Base-by-base conservation (phyloP, 1,284 basidiomycete genomes). In the Hypsizygus ulmarius region DNA sequence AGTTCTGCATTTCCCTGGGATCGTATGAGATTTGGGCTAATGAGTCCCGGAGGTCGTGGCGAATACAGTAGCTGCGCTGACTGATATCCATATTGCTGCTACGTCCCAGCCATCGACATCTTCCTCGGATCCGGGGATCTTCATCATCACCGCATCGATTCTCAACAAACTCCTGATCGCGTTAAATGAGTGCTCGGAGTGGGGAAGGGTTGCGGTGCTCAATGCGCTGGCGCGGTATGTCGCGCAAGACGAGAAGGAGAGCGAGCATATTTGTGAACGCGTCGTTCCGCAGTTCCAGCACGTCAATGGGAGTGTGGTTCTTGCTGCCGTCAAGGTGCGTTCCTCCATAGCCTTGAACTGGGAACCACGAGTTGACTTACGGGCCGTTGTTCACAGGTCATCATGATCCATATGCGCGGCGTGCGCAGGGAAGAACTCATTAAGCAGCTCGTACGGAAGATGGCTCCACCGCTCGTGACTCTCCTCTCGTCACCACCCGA, bases 231-330 rank as follows among this genome's bases (percentile, higher is more conserved):
- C 91, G 7, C 81, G 91, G 42, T 99, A 97, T 68, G 77, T 76
- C 41, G 81, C 93, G 0, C 72, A 77, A 21, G 95, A 97, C 60
- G 89, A 90, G 51, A 90, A 93, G 68, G 97, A 99, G 71, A 90
- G 90, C 61, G 97, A 99, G 65, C 95, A 98, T 67, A 98, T 99
- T 51, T 98, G 96, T 67, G 96, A 99, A 68, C 85, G 97, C 33
- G 95, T 98, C 35, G 90, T 98, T 52, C 96, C 97, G 1, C 96
- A 99, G 63, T 97, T 99, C 70, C 96, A 99, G 68, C 97, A 99
- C 61, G 90, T 86, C 16, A 99, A 99, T 58, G 94, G 92, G 7
- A 87, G 87, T 51, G 96, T 99, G 11, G 94, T 99, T 0, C 77
- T 99, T 10, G 91, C 93, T 11, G 96, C 96, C 5, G 87, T 98